Evolutionary conservation across 768 basidiomycete genomes (phyloP), one percentile per base, ranked within the genome.

Genomic region (Glaciozyma martinii): DNA sequence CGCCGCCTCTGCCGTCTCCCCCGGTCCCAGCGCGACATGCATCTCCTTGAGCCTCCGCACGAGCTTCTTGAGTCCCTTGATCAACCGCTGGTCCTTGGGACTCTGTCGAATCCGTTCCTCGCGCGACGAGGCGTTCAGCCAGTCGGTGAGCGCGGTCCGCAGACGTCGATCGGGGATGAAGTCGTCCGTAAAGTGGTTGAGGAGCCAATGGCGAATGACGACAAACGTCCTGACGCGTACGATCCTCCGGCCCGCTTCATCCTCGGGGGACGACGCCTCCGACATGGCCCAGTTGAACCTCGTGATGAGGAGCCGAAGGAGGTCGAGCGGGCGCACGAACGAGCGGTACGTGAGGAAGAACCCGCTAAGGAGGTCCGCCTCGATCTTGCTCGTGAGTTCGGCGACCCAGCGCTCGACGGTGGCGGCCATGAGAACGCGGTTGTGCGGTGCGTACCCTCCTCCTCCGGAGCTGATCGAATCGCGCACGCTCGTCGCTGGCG

Each of bases 391-490:
- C 37, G 92, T 93, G 56, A 94, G 78, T 73, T 94, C 89, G 1
- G 89, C 90, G 61, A 95, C 86, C 89, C 89, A 90, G 0, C 91
- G 85, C 75, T 93, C 91, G 72, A 93, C 89, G 5, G 89, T 91
- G 6, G 90, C 90, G 0, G 89, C 91, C 19, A 93, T 79, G n/a
- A 94, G 79, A 47, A 70, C 58, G 10, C 44, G 27, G 30, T 29
- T 43, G 0, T 57, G 58, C 44, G 15, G 30, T 42, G 53, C 9
- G 19, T 25, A 30, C 16, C 9, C 15, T 3, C 19, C 44, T 13
- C 16, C 21, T 27, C n/a, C 50, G 0, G 68, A 66, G 30, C 46
- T 54, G 57, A 70, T 53, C 37, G 62, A 63, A 29, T 70, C 57
- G 12, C 68, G 65, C n/a, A 70, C 46, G 53, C 60, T 61, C 10